Percentiles rank a stretch among this genome's conserved stretches.
Conservation (phyloP, 176 grass and related monocot species). For the Neostapfia colusana region DNA sequence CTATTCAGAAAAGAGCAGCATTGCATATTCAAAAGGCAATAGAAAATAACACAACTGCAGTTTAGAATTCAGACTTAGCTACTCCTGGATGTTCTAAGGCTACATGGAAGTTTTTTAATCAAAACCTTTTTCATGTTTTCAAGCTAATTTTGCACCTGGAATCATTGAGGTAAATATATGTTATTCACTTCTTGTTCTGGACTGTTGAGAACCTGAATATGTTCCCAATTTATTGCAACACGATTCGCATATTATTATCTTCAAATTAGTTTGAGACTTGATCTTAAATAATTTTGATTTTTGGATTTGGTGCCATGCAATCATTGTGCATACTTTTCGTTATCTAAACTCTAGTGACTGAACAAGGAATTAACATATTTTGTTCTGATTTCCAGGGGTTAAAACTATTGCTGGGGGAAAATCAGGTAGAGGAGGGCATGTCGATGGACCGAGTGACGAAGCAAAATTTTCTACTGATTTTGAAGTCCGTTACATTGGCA, state of each 20-base stretch:
- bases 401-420: constrained; percentile 97
- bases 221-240: background rate
- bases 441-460: constrained; percentile 83
- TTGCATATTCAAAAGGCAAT: background rate
- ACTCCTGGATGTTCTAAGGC: background rate
- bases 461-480: constrained; percentile 98
- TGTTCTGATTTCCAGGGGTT: constrained; percentile 57
- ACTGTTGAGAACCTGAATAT: background rate
- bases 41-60: background rate
- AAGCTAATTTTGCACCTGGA: constrained; percentile 1
- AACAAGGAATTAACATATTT: constrained; percentile 29
- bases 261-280: background rate
- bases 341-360: background rate
- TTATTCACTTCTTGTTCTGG: background rate
- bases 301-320: too few relatives aligned
- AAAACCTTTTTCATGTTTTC: background rate
- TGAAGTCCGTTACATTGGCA: constrained; percentile 84
- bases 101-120: constrained; percentile 1
- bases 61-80: constrained; percentile 1
- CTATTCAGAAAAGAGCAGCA: background rate
- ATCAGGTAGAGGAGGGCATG: constrained; percentile 74
- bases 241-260: constrained; percentile 1
- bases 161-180: background rate
- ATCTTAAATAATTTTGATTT: constrained; percentile 3
- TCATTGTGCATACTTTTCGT: constrained; percentile 2